phyloP scores from a whole-genome alignment of 2,329 filamentous ascomycete species.

The Diplodia corticola region DNA sequence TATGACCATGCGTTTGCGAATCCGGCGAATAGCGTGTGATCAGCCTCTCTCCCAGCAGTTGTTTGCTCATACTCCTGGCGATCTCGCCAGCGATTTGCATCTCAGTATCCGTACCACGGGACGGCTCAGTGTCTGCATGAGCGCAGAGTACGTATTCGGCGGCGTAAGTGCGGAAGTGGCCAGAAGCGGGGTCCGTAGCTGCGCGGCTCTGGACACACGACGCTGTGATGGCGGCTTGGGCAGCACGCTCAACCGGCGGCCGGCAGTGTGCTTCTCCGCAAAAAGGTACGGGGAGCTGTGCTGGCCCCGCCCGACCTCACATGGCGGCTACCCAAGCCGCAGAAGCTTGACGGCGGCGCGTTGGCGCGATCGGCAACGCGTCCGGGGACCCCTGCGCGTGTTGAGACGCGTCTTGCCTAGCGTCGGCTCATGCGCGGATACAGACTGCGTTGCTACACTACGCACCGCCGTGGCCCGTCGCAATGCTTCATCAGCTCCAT shows the following conservation, averaged over 20 bases:
- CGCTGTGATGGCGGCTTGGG: neutral
- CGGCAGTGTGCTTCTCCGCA: neutral
- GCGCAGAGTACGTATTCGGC: neutral
- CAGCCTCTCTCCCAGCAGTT: neutral
- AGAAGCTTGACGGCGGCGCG: neutral
- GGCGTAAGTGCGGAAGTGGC: neutral
- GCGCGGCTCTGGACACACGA: neutral
- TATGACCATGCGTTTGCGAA: neutral
- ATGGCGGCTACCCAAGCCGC: neutral
- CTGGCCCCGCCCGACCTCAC: neutral
- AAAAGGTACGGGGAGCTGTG: neutral
- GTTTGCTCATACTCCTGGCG: neutral
- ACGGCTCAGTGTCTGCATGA: neutral
- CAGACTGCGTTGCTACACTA: neutral
- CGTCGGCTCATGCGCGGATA: constrained; percentile 1
- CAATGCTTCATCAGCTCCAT: neutral
- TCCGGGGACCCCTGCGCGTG: neutral
- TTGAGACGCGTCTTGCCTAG: constrained; percentile 4
- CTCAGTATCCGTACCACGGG: neutral
- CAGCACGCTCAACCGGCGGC: neutral
- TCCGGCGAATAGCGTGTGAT: neutral
- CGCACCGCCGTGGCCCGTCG: neutral
- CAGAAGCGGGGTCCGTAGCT: neutral
- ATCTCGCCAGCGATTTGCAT: neutral
- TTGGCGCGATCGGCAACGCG: neutral